phyloP scores from a whole-genome alignment of 768 basidiomycete species.

The Trametes maxima region DNA sequence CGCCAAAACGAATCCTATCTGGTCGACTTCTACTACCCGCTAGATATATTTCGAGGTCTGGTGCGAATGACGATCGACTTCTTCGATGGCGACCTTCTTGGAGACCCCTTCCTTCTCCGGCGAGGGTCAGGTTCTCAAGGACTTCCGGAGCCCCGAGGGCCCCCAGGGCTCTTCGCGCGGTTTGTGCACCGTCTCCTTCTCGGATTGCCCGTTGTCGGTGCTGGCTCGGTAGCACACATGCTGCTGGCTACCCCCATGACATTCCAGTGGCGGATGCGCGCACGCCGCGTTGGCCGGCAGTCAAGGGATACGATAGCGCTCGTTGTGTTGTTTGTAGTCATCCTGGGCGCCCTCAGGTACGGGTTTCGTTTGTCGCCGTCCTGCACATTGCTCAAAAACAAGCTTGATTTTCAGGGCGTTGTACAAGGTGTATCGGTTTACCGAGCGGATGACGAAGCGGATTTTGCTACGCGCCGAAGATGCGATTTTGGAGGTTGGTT shows the following conservation, averaged over 20 bases:
- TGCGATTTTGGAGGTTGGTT: conserved; percentile 71
- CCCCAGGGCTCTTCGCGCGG: conserved; percentile 52
- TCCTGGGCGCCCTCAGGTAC: conserved; percentile 66
- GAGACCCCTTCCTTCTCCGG: conserved; percentile 30
- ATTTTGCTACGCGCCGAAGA: conserved; percentile 74
- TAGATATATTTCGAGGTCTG: conserved; percentile 61
- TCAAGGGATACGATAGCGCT: conserved; percentile 67
- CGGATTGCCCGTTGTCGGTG: conserved; percentile 78
- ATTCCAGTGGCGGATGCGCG: conserved; percentile 69
- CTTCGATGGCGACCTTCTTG: conserved; percentile 51
- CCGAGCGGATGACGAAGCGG: conserved; percentile 58
- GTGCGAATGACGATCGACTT: conserved; percentile 64
- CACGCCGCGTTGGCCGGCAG: conserved; percentile 55
- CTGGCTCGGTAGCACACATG: conserved; percentile 74
- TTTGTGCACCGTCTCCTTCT: conserved; percentile 74
- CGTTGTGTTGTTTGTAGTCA: conserved; percentile 60
- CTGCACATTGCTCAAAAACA: conserved; percentile 8
- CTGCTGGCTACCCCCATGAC: conserved; percentile 66
- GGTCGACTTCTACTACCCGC: conserved; percentile 45
- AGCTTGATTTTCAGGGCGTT: conserved; percentile 53
- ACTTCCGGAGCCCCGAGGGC: conserved; percentile 28
- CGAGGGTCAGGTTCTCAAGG: conserved; percentile 11
- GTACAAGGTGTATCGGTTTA: conserved; percentile 67
- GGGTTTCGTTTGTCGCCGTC: conserved; percentile 18
- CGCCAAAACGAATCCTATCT: conserved; percentile 43